Conservation (phyloP, 2,329 filamentous ascomycete genomes). For the Aspergillus tanneri region DNA sequence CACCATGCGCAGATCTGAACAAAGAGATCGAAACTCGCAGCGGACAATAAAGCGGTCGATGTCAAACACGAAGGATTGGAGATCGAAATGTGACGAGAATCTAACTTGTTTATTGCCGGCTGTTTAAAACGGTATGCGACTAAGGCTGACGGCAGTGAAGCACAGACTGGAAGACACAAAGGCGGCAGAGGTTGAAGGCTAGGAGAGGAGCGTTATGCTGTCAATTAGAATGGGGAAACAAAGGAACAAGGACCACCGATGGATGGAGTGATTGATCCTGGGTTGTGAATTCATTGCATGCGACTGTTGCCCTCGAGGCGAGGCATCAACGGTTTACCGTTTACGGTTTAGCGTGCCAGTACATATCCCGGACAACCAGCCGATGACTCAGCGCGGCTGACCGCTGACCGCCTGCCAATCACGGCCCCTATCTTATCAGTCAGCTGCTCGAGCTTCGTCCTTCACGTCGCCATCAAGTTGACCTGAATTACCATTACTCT, state of each 20-base stretch:
- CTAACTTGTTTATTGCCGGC: neutral
- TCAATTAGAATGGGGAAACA: neutral
- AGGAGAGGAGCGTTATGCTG: neutral
- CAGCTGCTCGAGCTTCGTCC: neutral
- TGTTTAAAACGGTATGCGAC: slow-evolving; percentile 11
- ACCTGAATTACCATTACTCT: neutral
- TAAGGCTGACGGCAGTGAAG: slow-evolving; percentile 13
- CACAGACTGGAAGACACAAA: slow-evolving; percentile 2
- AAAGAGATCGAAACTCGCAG: slow-evolving; percentile 11
- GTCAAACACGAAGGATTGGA: neutral
- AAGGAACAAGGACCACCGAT: neutral
- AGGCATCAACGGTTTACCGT: slow-evolving; percentile 40
- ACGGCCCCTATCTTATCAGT: slow-evolving; percentile 25
- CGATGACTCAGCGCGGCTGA: slow-evolving; percentile 24
- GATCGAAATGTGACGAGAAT: neutral
- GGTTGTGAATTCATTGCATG: no score
- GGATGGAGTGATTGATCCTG: neutral
- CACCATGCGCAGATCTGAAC: slow-evolving; percentile 40
- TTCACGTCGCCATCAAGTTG: neutral
- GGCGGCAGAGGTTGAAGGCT: neutral
- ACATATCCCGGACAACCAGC: slow-evolving; percentile 42
- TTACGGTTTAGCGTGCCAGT: slow-evolving; percentile 41
- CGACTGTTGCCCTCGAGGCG: neutral
- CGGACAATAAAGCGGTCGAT: neutral
- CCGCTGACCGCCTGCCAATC: slow-evolving; percentile 24